phyloP scores from a whole-genome alignment of 805 yeast genomes.

The Kazachstania kunashirensis region DNA sequence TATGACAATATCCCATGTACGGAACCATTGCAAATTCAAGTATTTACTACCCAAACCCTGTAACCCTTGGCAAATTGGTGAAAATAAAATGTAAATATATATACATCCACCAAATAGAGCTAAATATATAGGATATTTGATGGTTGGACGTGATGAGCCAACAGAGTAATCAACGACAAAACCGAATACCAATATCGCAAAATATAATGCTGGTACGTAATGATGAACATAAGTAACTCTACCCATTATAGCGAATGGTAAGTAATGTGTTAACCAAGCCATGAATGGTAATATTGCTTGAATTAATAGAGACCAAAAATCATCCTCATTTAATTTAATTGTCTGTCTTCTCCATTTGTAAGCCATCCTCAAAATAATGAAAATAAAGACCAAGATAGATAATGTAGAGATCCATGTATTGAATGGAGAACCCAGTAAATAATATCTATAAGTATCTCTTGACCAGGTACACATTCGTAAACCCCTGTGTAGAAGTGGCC shows the following conservation, averaged over 20 bases:
- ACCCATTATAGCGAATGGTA: constrained; percentile 88
- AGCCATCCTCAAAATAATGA: constrained; percentile 33
- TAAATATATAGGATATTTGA: constrained; percentile 33
- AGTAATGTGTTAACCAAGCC: constrained; percentile 82
- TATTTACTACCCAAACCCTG: constrained; percentile 40
- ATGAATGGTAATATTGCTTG: constrained; percentile 78
- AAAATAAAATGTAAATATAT: constrained; percentile 49
- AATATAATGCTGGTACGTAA: constrained; percentile 88
- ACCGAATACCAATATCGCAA: constrained; percentile 67
- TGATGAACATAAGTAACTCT: constrained; percentile 97
- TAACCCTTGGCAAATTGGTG: constrained; percentile 80
- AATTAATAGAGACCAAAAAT: constrained; percentile 37
- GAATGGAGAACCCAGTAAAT: constrained; percentile 66
- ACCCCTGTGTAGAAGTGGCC: constrained; percentile 76
- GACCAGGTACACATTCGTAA: constrained; percentile 71
- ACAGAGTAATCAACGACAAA: constrained; percentile 24
- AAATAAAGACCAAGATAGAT: constrained; percentile 44
- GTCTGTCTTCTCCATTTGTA: constrained; percentile 64
- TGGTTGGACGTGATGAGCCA: constrained; percentile 15
- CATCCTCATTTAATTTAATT: constrained; percentile 34
- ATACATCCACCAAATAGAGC: constrained; percentile 39
- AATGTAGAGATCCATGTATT: constrained; percentile 67
- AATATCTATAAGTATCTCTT: constrained; percentile 50
- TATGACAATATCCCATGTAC: constrained; percentile 43
- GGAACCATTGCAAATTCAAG: constrained; percentile 43